Conservation (phyloP, 352 stramenopile genomes). For the Phytopythium vexans region DNA sequence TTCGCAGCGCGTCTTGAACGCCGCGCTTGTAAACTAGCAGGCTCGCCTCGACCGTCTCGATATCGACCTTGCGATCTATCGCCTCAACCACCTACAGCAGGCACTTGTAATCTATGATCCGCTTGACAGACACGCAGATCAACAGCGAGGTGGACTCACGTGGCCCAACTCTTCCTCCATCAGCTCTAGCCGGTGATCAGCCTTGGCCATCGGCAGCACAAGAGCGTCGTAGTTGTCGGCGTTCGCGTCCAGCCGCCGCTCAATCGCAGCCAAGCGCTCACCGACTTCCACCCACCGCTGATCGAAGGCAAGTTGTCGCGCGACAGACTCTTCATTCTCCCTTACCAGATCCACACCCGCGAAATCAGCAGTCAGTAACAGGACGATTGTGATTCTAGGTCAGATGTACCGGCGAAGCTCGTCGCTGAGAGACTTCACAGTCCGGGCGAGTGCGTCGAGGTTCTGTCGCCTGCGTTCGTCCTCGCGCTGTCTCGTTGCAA, state of each 20-base stretch:
- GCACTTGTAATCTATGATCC: too few species aligned
- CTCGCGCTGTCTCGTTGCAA: slow-evolving; percentile 9
- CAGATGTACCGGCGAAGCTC: slow-evolving; percentile 28
- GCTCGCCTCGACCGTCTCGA: slow-evolving; percentile 13
- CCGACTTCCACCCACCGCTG: background rate
- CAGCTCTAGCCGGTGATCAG: slow-evolving; percentile 35
- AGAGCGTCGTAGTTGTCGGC: slow-evolving; percentile 1
- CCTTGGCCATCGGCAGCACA: slow-evolving; percentile 7
- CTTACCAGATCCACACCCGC: too few species aligned
- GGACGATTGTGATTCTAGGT: background rate
- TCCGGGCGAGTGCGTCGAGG: slow-evolving; percentile 36
- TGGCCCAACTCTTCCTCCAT: slow-evolving; percentile 59
- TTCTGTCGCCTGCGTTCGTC: slow-evolving; percentile 27
- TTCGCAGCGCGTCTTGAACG: slow-evolving; percentile 39
- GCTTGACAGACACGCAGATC: background rate
- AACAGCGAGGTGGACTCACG: slow-evolving; percentile 9
- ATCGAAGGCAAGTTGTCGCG: too few species aligned
- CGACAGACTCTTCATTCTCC: too few species aligned
- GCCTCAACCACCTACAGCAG: slow-evolving; percentile 22
- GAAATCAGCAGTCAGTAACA: background rate
- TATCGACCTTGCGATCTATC: slow-evolving; percentile 50
- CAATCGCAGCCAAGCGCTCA: slow-evolving; percentile 9
- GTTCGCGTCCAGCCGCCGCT: slow-evolving; percentile 10
- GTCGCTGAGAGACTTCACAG: slow-evolving; percentile 44
- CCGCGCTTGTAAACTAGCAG: slow-evolving; percentile 20